Percentiles rank a stretch among this genome's conserved stretches.
Conservation (phyloP, 148 eudicot genomes). For the Gaultheria prostrata region DNA sequence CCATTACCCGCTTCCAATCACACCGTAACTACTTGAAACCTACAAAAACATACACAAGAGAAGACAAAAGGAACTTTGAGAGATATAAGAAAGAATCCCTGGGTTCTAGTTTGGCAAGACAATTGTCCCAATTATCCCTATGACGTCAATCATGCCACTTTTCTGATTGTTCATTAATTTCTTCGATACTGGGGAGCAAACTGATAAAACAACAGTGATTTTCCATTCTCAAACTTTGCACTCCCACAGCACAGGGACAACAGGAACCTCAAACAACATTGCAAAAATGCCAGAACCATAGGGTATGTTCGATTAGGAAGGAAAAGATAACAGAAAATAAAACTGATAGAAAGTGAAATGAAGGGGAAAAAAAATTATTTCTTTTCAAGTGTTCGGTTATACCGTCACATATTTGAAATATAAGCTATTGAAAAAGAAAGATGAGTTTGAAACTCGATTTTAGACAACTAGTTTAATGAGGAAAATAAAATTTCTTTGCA, state of each 20-base stretch:
- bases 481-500: too few species aligned
- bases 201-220: background rate
- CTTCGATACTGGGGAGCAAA: background rate
- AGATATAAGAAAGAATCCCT: background rate
- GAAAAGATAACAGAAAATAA: background rate
- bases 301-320: background rate
- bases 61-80: background rate
- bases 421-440: background rate
- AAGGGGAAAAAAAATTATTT: background rate
- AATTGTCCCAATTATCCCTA: background rate
- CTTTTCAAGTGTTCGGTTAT: background rate
- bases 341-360: background rate
- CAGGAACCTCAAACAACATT: background rate
- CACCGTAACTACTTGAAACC: conserved; percentile 3
- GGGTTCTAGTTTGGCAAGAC: background rate
- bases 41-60: conserved; percentile 8
- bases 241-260: background rate
- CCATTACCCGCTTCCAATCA: conserved; percentile 34
- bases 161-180: background rate
- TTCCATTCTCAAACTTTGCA: background rate
- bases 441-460: background rate
- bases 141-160: background rate
- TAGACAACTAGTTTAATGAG: too few species aligned
- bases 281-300: background rate
- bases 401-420: background rate